Percentiles rank a stretch among this genome's conserved stretches.
phyloP scores from a whole-genome alignment of 1,284 basidiomycete genomes.

The Trichosporon inkin region DNA sequence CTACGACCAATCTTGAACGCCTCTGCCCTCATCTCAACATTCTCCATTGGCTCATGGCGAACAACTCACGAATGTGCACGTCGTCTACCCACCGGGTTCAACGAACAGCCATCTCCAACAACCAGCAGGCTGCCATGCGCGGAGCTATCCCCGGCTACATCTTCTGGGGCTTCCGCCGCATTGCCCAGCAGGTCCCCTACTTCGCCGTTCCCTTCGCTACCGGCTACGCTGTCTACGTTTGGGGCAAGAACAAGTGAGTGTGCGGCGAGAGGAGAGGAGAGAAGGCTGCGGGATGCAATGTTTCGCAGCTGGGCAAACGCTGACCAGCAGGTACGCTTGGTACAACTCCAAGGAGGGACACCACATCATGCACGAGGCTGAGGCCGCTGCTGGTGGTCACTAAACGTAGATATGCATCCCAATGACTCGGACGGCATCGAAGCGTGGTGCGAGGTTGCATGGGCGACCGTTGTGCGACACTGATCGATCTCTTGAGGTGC shows the following conservation, averaged over 20 bases:
- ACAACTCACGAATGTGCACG: neutral
- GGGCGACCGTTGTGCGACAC: neutral
- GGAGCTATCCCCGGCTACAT: slow-evolving; percentile 69
- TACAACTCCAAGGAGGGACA: slow-evolving; percentile 51
- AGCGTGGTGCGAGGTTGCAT: slow-evolving; percentile 9
- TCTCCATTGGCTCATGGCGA: neutral
- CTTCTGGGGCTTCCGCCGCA: slow-evolving; percentile 80
- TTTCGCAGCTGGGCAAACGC: neutral
- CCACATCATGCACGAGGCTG: slow-evolving; percentile 36
- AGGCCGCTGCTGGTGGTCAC: slow-evolving; percentile 28
- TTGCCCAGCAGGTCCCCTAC: slow-evolving; percentile 71
- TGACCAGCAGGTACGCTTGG: slow-evolving; percentile 41
- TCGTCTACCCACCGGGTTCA: neutral
- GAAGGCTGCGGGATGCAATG: neutral
- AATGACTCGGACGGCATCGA: slow-evolving; percentile 5
- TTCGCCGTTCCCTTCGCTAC: slow-evolving; percentile 70
- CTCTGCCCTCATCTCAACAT: neutral
- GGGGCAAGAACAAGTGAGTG: slow-evolving; percentile 63
- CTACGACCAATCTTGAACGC: neutral
- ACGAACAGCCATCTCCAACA: slow-evolving; percentile 69
- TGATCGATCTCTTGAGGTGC: neutral
- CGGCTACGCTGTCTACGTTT: slow-evolving; percentile 77
- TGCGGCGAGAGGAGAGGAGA: neutral
- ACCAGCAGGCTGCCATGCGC: slow-evolving; percentile 67
- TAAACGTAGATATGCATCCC: slow-evolving; percentile 22